Percentiles rank a stretch among this genome's conserved stretches.
Evolutionary conservation across 345 rosid genomes (phyloP).

Genomic region (Sisymbrium altissimum): DNA sequence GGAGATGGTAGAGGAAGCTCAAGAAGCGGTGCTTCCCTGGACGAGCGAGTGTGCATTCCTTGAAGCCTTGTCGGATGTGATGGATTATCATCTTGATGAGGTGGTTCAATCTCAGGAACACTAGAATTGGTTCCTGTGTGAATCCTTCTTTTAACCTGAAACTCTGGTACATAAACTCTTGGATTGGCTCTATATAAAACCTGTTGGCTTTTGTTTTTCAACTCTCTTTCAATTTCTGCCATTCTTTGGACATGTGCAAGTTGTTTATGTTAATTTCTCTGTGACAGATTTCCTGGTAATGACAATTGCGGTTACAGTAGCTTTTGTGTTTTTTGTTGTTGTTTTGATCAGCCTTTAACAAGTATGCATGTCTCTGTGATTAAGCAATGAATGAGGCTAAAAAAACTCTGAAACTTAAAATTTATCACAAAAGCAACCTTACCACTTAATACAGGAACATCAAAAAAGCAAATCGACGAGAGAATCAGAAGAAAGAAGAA

Average conservation of each 20-base stretch:
- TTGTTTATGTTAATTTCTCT: constrained; percentile 15
- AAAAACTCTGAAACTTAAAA: not conserved
- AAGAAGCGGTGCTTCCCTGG: constrained; percentile 36
- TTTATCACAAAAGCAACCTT: not conserved
- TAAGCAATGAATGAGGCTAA: not conserved
- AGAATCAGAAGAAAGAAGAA: not conserved
- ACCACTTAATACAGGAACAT: not conserved
- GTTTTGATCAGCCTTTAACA: not conserved
- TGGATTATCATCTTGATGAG: constrained; percentile 33
- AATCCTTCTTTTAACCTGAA: constrained; percentile 1
- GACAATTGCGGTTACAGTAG: constrained; percentile 13
- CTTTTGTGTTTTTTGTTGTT: not conserved
- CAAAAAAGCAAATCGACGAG: not conserved
- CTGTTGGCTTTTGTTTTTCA: constrained; percentile 13
- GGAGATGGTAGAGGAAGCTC: constrained; percentile 33
- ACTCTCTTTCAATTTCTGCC: not conserved
- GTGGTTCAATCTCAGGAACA: constrained; percentile 28
- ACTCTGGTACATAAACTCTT: constrained; percentile 25
- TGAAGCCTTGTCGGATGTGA: constrained; percentile 24
- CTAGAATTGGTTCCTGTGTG: constrained; percentile 28
- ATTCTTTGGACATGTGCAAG: constrained; percentile 31
- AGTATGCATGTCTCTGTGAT: not conserved
- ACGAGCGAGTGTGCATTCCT: constrained; percentile 31
- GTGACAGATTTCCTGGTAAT: constrained; percentile 12
- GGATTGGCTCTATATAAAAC: constrained; percentile 7